Base-by-base conservation (phyloP, 2,329 filamentous ascomycete genomes). In the Aspergillus cejpii region DNA sequence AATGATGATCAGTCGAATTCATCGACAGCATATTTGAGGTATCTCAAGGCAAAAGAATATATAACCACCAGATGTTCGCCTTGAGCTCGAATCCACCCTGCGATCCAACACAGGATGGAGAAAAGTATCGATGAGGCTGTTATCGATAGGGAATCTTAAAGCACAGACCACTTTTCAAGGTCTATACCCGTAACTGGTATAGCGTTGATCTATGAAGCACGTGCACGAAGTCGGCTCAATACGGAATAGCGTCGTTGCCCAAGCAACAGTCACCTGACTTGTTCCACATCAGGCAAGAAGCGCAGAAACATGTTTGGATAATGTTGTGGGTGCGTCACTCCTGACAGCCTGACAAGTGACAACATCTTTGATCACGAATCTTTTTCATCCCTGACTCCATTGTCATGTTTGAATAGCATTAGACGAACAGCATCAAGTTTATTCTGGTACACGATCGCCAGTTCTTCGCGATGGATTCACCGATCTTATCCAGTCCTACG, bases 201-300 rank as follows among this genome's bases (percentile, higher is more conserved):
- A 42, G 41, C 29, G 41, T 38, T 39, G 47, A 23, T 2, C 1
- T 8, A 11, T 6, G 10, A 11, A 4, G n/a, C 57, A 60, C 59
- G 56, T 62, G 59, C 54, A n/a, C 11, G 3, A 15, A 5, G 10
- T 42, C 45, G 41, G 41, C 45, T 21, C 2, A 15, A 39, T 31
- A 1, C 1, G 46, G 51, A 17, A 49, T 34, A 44, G 34, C n/a
- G 1, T 2, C 14, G 49, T 59, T 55, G 60, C 57, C 60, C 54
- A 45, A 54, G 57, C 60, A 64, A 65, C 62, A 20, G 44, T 62
- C 61, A 65, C 56, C 28, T 62, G 61, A 59, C 26, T 7, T 36
- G 45, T 50, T 33, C 31, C 17, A 12, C 10, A 34, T 34, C 46
- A 54, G 47, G 49, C 37, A 54, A 37, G 55, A 51, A 55, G 14